Conservation (phyloP, 129 eudicot species). For the Deinandra increscens region DNA sequence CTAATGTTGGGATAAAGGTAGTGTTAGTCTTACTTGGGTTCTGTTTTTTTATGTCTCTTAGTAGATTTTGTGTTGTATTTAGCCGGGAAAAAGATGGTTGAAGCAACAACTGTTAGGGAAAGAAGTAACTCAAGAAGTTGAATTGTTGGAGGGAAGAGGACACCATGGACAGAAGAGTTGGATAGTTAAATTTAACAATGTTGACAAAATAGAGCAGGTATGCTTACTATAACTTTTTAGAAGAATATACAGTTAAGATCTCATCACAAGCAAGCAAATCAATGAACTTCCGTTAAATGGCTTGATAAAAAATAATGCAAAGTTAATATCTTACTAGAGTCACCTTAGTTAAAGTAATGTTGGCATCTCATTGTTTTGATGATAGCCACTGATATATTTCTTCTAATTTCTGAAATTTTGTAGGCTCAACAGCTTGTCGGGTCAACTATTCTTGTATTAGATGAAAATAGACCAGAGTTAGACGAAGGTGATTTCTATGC, state of each 20-base stretch:
- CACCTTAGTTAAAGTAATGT: conserved; percentile 7
- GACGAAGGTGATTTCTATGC: conserved; percentile 95
- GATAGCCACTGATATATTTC: not conserved
- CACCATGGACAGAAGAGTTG: conserved; percentile 74
- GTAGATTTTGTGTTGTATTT: conserved; percentile 29
- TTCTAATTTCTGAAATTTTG: conserved; percentile 5
- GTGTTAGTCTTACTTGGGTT: conserved; percentile 10
- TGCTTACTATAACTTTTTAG: conserved; percentile 5
- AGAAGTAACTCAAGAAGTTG: conserved; percentile 69
- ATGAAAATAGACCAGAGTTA: conserved; percentile 77
- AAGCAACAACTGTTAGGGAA: conserved; percentile 60
- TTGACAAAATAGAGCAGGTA: conserved; percentile 79
- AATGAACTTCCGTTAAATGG: not conserved
- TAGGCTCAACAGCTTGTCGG: conserved; percentile 95
- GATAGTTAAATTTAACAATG: conserved; percentile 58
- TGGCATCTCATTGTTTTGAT: conserved; percentile 13
- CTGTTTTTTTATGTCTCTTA: conserved; percentile 18
- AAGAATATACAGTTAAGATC: not conserved
- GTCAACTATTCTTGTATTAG: conserved; percentile 67
- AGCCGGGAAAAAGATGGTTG: conserved; percentile 98
- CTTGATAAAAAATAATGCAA: conserved; percentile 3
- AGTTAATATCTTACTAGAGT: conserved; percentile 11
- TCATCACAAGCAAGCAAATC: conserved; percentile 1
- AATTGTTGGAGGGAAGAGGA: conserved; percentile 75
- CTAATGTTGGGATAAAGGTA: conserved; percentile 10